Base-by-base conservation (phyloP, 352 stramenopile species). In the Globisporangium sylvaticum region DNA sequence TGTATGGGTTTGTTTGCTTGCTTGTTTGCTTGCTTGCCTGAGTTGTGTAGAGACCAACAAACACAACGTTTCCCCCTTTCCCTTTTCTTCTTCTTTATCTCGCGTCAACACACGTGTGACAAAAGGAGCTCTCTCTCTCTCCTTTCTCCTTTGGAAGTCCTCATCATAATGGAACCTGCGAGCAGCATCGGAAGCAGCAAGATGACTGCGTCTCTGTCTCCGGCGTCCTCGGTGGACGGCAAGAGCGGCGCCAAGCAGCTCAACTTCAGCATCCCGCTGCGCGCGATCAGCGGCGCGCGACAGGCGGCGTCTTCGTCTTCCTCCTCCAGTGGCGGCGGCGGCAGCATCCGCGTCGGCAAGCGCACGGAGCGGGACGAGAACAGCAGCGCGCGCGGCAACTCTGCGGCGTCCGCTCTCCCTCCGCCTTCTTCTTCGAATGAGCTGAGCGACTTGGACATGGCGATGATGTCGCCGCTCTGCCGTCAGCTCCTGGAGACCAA, bases 401-500 rank as follows among this genome's bases (percentile, higher is more conserved):
- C 14, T n/a, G 53, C n/a, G 8, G 20, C 18, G 15, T 60, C 61
- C 18, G 10, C 60, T 3, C 54, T 52, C 10, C 27, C 61, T 24
- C 22, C 46, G 6, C n/a, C 37, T 15, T 48, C 42, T 20, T 48
- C 58, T 10, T n/a, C 24, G 6, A 14, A n/a, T 48, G 44, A 18
- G 8, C 44, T 65, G 25, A 62, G 44, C 54, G 64, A 53, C 27
- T 54, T 68, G 63, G 68, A 73, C 58, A 27, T 73, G 25, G 42
- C 68, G 50, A 56, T 42, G 14, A 65, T 74, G 34, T 83, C 76
- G 64, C 67, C 73, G 54, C 73, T 83, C 8, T 77, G 67, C 34
- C 77, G 65, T 50, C 71, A 75, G 65, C 65, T 81, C 27, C 44
- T 78, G n/a, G 68, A 76, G 65, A 71, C 70, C 55, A 87, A 87